Percentiles rank a stretch among this genome's conserved stretches.
These are phyloP conservation scores for Candida takata DNA, from an alignment of 805 yeast species.

Conservation along the genomic window DNA sequence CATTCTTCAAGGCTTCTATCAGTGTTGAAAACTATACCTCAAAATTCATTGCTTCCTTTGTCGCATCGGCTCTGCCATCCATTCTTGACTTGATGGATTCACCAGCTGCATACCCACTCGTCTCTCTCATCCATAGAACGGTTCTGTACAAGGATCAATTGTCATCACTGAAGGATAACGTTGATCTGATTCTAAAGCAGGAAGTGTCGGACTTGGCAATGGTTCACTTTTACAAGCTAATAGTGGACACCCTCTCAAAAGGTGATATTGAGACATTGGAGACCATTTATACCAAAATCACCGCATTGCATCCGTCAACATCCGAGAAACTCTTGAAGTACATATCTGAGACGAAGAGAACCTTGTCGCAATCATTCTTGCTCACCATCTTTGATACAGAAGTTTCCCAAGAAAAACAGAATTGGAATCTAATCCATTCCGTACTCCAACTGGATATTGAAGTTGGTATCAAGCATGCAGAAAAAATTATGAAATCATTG, in stretches of 20 bases:
- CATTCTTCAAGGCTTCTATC: conserved; percentile 12
- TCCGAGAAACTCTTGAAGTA: conserved; percentile 38
- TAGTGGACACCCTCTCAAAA: conserved; percentile 24
- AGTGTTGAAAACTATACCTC: conserved; percentile 14
- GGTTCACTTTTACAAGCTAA: conserved; percentile 24
- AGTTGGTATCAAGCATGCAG: conserved; percentile 42
- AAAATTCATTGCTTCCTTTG: conserved; percentile 14
- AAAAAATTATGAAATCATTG: conserved; percentile 24
- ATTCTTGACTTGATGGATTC: conserved; percentile 7
- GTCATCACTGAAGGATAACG: conserved; percentile 23
- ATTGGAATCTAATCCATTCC: conserved; percentile 41
- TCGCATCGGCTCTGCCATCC: conserved; percentile 14
- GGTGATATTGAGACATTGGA: conserved; percentile 38
- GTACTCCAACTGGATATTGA: conserved; percentile 51
- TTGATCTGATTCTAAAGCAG: conserved; percentile 26
- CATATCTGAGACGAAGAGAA: conserved; percentile 44
- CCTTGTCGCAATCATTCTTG: conserved; percentile 47
- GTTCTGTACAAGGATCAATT: conserved; percentile 24
- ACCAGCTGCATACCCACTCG: conserved; percentile 4
- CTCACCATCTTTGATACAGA: conserved; percentile 36
- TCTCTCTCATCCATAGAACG: conserved; percentile 19
- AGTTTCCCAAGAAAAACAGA: conserved; percentile 38
- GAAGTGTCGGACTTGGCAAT: conserved; percentile 18
- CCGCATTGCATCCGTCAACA: conserved; percentile 30
- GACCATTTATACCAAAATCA: conserved; percentile 37